Conservation (phyloP, 75 land plant genomes). For the Cunninghamia lanceolata region DNA sequence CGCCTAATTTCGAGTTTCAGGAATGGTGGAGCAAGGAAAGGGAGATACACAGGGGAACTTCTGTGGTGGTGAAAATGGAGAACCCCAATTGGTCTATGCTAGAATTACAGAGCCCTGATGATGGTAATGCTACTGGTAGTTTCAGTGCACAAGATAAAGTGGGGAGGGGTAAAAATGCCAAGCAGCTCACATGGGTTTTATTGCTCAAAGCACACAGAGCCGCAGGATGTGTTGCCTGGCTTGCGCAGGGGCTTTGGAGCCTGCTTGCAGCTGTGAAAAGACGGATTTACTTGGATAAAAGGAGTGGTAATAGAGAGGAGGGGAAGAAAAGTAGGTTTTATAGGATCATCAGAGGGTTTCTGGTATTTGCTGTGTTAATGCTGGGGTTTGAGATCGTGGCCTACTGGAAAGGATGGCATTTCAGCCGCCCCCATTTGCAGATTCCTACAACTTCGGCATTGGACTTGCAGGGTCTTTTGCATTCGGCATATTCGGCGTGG, state of each 20-base stretch:
- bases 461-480: conserved; percentile 42
- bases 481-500: conserved; percentile 56
- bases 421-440: conserved; percentile 50
- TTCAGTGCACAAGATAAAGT: not conserved
- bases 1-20: conserved; percentile 27
- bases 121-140: conserved; percentile 32
- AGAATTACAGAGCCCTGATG: conserved; percentile 46
- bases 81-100: conserved; percentile 74
- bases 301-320: conserved; percentile 25
- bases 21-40: conserved; percentile 56
- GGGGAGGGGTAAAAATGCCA: conserved; percentile 62
- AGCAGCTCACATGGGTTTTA: conserved; percentile 81
- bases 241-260: conserved; percentile 46
- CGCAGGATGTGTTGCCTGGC: conserved; percentile 69
- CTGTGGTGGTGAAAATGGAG: conserved; percentile 80
- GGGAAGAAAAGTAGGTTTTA: conserved; percentile 41
- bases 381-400: conserved; percentile 64
- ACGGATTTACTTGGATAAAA: conserved; percentile 27
- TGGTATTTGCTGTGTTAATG: conserved; percentile 43
- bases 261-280: conserved; percentile 53
- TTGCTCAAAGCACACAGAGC: conserved; percentile 83
- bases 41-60: conserved; percentile 47
- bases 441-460: conserved; percentile 22
- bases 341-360: conserved; percentile 47
- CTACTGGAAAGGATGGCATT: conserved; percentile 81